A percentile compares a stretch with the other conserved stretches of the same genome.
These are phyloP conservation scores for Dianthus caryophyllus DNA, from an alignment of 148 eudicot species.

Conservation along the genomic window DNA sequence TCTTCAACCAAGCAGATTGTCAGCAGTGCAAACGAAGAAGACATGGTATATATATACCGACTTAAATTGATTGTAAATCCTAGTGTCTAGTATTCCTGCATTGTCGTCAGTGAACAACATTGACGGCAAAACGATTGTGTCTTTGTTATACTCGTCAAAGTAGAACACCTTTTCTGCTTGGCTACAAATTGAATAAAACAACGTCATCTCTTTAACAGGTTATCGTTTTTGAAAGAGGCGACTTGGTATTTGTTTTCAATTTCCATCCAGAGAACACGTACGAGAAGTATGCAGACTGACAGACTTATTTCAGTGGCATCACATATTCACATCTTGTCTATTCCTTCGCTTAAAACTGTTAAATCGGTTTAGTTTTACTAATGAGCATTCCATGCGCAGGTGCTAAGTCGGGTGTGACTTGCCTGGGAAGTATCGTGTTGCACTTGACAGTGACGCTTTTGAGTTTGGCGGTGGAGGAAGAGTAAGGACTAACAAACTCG, in stretches of 20 bases:
- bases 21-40: slow-evolving; percentile 75
- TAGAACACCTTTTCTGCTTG: not conserved
- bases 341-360: not conserved
- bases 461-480: slow-evolving; percentile 96
- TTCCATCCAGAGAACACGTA: slow-evolving; percentile 84
- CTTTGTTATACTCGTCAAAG: not conserved
- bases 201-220: slow-evolving; percentile 46
- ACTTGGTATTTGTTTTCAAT: slow-evolving; percentile 91
- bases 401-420: slow-evolving; percentile 96
- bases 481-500: slow-evolving; percentile 42
- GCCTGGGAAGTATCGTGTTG: slow-evolving; percentile 96
- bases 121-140: no score
- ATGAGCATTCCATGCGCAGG: slow-evolving; percentile 30
- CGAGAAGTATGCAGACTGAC: slow-evolving; percentile 62
- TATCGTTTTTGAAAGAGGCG: slow-evolving; percentile 92
- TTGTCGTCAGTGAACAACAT: no score
- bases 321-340: not conserved
- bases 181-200: not conserved
- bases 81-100: no score
- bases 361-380: not conserved
- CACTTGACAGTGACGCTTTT: slow-evolving; percentile 89
- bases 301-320: no score
- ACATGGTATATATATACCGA: slow-evolving; percentile 60
- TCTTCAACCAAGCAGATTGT: slow-evolving; percentile 71
- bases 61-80: not conserved